Evolutionary conservation across 305 asterid species (phyloP), one percentile per base, ranked within the genome.

Genomic region (Lippia alba): DNA sequence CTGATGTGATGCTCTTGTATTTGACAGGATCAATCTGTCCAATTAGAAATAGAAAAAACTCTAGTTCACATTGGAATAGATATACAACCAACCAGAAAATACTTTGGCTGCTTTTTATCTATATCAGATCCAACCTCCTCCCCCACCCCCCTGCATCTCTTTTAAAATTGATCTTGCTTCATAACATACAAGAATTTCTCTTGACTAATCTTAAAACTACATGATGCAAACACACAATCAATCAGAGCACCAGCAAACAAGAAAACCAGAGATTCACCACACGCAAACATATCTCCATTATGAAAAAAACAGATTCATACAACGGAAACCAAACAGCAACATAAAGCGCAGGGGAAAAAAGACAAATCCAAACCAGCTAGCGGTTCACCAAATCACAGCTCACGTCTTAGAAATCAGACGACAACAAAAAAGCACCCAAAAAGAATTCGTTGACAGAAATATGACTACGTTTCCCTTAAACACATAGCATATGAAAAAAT

Each of bases 1-100:
- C 97, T 59, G 96, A 89, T 39, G 94, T 61, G 73, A 91, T 89
- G 80, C 94, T 85, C 86, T 87, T 91, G 94, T 91, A 91, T 78
- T 86, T 89, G 16, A 85, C 76, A 36, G 96, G 97, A 76, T 87
- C 88, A 66, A 91, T 91, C 97, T 91, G 82, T 67, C 19, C 8
- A 55, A 19, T 34, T 15, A 51, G 32, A 76, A 8, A 39, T 3
- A 54, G 63, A n/a, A 12, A 24, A 49, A 58, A 67, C 41, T 81
- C 60, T 63, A 74, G 70, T 63, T 71, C 53, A 68, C 46, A 11
- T 18, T 51, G 45, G 44, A 34, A 34, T 4, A 24, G 20, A 71
- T 45, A 58, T 19, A 20, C 30, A 24, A 24, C 33, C 53, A 48
- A 32, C 11, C 30, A 41, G 51, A n/a, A 5, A 39, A 51, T 10